phyloP scores from a whole-genome alignment of 75 land plant genomes.

The Selaginella moellendorffii region DNA sequence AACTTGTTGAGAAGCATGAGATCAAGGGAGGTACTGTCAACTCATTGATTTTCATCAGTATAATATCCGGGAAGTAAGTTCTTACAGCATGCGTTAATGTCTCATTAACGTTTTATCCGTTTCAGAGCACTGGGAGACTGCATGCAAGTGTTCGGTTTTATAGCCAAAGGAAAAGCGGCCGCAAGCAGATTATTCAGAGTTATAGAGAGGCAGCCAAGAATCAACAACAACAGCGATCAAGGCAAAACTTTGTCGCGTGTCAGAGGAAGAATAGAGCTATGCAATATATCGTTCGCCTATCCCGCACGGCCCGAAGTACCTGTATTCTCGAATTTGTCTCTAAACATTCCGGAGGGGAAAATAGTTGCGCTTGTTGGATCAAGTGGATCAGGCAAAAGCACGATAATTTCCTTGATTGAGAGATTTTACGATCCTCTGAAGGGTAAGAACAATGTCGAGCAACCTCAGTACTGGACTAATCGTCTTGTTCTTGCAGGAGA shows the following conservation, averaged over 20 bases:
- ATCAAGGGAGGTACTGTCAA: not conserved
- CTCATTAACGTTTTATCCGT: not conserved
- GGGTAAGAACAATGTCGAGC: not conserved
- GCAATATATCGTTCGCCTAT: not conserved
- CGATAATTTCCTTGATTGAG: constrained; percentile 3
- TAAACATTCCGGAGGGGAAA: not conserved
- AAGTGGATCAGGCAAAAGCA: not conserved
- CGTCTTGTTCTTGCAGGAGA: constrained; percentile 9
- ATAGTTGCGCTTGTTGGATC: constrained; percentile 4
- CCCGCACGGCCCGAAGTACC: constrained; percentile 4
- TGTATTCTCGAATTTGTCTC: not conserved
- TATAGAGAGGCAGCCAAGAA: not conserved
- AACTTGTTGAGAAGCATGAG: not conserved
- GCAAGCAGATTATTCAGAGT: constrained; percentile 4
- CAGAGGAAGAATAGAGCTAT: not conserved
- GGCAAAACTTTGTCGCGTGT: not conserved
- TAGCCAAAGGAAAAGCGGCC: constrained; percentile 1
- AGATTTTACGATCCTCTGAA: constrained; percentile 2
- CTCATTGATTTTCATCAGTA: not conserved
- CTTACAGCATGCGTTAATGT: not conserved
- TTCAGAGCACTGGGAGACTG: not conserved
- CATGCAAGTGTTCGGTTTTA: not conserved
- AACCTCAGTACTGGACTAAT: not conserved
- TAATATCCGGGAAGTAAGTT: not conserved
- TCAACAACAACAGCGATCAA: not conserved